Evolutionary conservation across 345 rosid species (phyloP).

Genomic region (Salix caprea): DNA sequence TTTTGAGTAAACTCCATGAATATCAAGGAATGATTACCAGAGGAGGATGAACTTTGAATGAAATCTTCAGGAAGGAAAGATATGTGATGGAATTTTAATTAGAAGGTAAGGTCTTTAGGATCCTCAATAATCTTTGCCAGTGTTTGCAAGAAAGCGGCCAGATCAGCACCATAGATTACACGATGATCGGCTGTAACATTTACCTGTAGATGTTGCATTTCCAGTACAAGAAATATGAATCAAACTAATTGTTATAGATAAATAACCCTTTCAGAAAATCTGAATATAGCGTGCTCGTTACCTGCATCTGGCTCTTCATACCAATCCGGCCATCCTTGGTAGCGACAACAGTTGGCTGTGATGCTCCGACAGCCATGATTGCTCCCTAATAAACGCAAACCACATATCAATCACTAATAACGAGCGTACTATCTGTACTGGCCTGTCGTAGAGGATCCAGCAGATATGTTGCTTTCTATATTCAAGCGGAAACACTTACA

Average conservation of each 20-base stretch:
- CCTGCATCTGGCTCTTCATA: slow-evolving; percentile 97
- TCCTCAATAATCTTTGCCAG: slow-evolving; percentile 78
- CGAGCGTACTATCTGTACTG: background rate
- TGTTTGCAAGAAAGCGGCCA: slow-evolving; percentile 89
- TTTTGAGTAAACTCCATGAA: slow-evolving; percentile 9
- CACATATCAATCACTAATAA: background rate
- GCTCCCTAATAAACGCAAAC: slow-evolving; percentile 51
- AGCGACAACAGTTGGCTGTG: slow-evolving; percentile 76
- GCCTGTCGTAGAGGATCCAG: slow-evolving; percentile 1
- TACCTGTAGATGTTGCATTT: slow-evolving; percentile 46
- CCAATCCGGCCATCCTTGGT: slow-evolving; percentile 84
- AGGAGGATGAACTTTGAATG: slow-evolving; percentile 24
- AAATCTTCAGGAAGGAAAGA: slow-evolving; percentile 16
- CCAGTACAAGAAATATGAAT: background rate
- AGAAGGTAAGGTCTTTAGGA: slow-evolving; percentile 81
- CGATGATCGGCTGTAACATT: slow-evolving; percentile 94
- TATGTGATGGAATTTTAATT: slow-evolving; percentile 13
- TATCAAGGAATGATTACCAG: slow-evolving; percentile 22
- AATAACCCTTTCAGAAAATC: slow-evolving; percentile 7
- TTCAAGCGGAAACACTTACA: slow-evolving; percentile 38
- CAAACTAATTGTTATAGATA: background rate
- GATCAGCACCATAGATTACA: slow-evolving; percentile 89
- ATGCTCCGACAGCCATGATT: slow-evolving; percentile 96
- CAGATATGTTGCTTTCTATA: background rate
- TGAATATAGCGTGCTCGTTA: slow-evolving; percentile 17